Conservation (phyloP, 768 basidiomycete species). For the Leccinellum luteum region DNA sequence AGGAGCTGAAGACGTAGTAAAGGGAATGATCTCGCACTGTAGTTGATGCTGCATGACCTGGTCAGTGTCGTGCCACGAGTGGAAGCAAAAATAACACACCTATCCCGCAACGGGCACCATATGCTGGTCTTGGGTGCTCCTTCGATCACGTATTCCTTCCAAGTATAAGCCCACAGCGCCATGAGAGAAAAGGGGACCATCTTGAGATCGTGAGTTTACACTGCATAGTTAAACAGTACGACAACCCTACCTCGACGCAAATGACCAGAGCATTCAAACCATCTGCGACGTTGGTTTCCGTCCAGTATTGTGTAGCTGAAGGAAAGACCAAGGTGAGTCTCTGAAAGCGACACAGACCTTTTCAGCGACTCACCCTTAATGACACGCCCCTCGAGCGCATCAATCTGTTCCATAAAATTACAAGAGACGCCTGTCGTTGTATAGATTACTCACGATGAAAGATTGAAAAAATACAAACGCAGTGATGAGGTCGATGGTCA, state of each 20-base stretch:
- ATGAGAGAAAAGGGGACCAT: slow-evolving; percentile 78
- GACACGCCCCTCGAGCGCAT: slow-evolving; percentile 60
- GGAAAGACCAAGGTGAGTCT: not conserved
- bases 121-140: slow-evolving; percentile 50
- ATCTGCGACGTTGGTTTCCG: slow-evolving; percentile 76
- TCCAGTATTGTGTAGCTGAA: slow-evolving; percentile 77
- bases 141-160: slow-evolving; percentile 56
- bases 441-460: slow-evolving; percentile 54
- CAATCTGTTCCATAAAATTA: slow-evolving; percentile 45
- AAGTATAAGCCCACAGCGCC: slow-evolving; percentile 84
- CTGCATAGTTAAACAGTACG: not conserved
- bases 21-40: slow-evolving; percentile 31
- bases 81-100: slow-evolving; percentile 18
- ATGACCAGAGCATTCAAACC: slow-evolving; percentile 81
- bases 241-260: slow-evolving; percentile 67
- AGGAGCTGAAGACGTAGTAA: slow-evolving; percentile 1
- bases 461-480: slow-evolving; percentile 89
- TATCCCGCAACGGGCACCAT: slow-evolving; percentile 71
- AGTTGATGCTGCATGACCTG: slow-evolving; percentile 39
- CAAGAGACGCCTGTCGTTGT: not conserved
- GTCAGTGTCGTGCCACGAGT: slow-evolving; percentile 1
- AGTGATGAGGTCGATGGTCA: slow-evolving; percentile 83
- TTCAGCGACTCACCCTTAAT: slow-evolving; percentile 52
- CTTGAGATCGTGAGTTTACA: slow-evolving; percentile 35
- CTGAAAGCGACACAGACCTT: not conserved